Base-by-base conservation (phyloP, 768 basidiomycete genomes). In the Calocybe cyanea region DNA sequence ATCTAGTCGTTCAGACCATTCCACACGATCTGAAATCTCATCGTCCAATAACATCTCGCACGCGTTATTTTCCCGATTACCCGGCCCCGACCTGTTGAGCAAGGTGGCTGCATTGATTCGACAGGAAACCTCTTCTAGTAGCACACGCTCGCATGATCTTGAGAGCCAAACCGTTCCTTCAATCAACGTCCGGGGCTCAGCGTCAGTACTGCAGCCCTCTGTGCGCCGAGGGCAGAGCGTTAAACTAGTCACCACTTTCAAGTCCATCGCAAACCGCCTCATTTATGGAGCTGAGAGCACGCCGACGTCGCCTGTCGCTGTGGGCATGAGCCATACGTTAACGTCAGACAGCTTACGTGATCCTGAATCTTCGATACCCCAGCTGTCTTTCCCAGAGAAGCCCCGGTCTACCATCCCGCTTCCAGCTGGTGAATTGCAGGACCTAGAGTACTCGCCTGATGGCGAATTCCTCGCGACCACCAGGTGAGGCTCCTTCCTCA, bases 401-500 rank as follows among this genome's bases (percentile, higher is more conserved):
- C 45, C 45, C 17, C 14, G 24, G 9, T 36, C 18, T 13, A 41
- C 37, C 5, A 15, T 52, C 5, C n/a, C 48, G 7, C 21, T 40
- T 21, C 18, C 30, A 7, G 32, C 15, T 28, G 46, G 49, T 32
- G 25, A 15, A 24, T 38, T 51, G 7, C 45, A 53, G 35, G 55
- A 54, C 32, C 10, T 57, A 2, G 56, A 54, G 30, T 57, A 52
- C 31, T 57, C 50, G 1, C 48, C 48, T 4, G 24, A 41, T 28
- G 50, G 56, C 14, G 4, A 34, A n/a, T 33, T 34, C 20, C 17
- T 57, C 17, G 53, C 53, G 10, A 40, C 36, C n/a, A 48, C 48
- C 13, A 43, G 46, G 51, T 52, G 30, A 35, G 38, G 19, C 11
- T 9, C 14, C 3, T 41, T 2, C 19, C 14, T 13, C n/a, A 10